A percentile compares a stretch with the other conserved stretches of the same genome.
Conservation (phyloP, 225 moss, liverwort and hornwort species). For the Lunularia cruciata region DNA sequence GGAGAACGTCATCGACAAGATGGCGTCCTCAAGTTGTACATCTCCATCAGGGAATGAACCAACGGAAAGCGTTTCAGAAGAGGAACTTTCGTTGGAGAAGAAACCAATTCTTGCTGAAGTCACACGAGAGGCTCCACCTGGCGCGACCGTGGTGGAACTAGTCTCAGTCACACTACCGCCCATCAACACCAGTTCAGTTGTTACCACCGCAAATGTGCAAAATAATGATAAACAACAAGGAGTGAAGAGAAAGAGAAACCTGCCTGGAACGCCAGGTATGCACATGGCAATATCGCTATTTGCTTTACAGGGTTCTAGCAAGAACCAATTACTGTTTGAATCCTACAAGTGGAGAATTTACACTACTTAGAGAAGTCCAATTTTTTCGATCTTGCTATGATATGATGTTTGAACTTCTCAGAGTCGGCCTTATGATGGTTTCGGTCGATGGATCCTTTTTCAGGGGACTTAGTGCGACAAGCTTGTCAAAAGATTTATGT, state of each 20-base stretch:
- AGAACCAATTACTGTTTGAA: too few species aligned
- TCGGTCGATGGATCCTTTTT: too few species aligned
- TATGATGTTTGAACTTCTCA: too few species aligned
- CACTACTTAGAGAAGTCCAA: too few species aligned
- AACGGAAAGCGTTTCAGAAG: conserved; percentile 22
- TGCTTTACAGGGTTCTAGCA: too few species aligned
- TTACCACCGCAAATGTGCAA: conserved; percentile 2
- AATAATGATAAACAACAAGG: conserved; percentile 40
- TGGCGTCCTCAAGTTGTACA: conserved; percentile 26
- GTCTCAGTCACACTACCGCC: conserved; percentile 1
- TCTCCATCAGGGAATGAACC: conserved; percentile 3
- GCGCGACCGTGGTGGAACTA: background rate
- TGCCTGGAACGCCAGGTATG: conserved; percentile 98
- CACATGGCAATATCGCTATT: too few species aligned
- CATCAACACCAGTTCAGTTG: background rate
- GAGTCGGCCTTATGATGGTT: too few species aligned
- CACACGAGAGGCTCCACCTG: background rate
- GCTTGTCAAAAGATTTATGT: too few species aligned
- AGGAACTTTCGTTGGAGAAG: conserved; percentile 18
- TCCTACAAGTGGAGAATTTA: too few species aligned
- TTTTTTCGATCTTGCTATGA: too few species aligned
- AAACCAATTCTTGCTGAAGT: background rate
- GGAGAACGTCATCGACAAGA: conserved; percentile 9
- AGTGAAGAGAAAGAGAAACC: conserved; percentile 81
- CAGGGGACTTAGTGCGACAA: too few species aligned